Base-by-base conservation (phyloP, 225 moss, liverwort and hornwort species). In the Asterella californica region DNA sequence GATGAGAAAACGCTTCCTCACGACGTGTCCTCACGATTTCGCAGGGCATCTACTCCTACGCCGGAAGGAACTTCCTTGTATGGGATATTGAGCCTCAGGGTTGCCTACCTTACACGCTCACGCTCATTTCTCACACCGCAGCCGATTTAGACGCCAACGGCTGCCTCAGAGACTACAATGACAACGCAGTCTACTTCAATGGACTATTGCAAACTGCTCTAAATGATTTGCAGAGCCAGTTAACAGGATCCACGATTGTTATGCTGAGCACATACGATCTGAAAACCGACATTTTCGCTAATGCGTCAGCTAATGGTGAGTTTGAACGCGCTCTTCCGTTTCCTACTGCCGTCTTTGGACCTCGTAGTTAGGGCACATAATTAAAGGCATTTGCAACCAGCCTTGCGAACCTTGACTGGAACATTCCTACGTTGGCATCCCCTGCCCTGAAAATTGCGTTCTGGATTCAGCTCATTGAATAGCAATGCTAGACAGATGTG, bases 41-140 rank as follows among this genome's bases (percentile, higher is more conserved):
- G 79, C 84, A 88, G 87, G 81, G 30, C 46, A 18, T 88, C 21
- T 88, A 85, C 55, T 70, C 45, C 0, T 37, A 48, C 75, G 85
- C 83, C 63, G 87, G 53, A 37, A 82, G 81, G 63, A 46, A 81
- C 72, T 78, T 88, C 48, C 59, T 88, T 2, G 81, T 88, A 24
- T 85, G 81, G 80, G 83, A 85, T 65, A 62, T 88, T 12, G 87
- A 88, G 49, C 87, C 87, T 49, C 87, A 88, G 83, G 87, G 87
- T 32, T 88, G 87, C 59, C 65, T 88, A 9, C 85, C 87, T 2
- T 88, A 88, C 81, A 88, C 85, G 22, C 81, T 88, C 70, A 88
- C 87, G n/a, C 53, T 88, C 49, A 85, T 88, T 59, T n/a, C 76
- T 3, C 87, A 88, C 46, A 37, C 81, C 0, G 74, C 69, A 9